Evolutionary conservation across 2,329 filamentous ascomycete species (phyloP), one percentile per base, ranked within the genome.

Genomic region (Xylaria multiplex): DNA sequence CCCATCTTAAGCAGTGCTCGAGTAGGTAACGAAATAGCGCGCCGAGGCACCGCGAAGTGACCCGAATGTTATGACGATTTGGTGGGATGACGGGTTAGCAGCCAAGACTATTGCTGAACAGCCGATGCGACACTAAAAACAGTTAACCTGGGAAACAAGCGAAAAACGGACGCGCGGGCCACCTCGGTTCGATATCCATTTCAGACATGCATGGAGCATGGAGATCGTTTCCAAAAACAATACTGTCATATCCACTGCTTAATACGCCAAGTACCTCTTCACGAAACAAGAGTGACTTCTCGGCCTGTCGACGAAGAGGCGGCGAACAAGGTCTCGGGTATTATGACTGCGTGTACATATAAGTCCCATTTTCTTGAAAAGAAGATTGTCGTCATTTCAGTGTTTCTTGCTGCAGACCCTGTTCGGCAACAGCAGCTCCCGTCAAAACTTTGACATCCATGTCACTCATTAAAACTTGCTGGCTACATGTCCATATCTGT

Each of bases 91-190:
- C 24, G 45, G 24, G 45, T 24, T 48, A 54, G 42, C 35, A 37
- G 35, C 35, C 35, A 9, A 37, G 35, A 37, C 8, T 13, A 40
- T 13, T 40, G 11, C 37, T 40, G 37, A 14, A 8, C 11, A 40
- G 52, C 22, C 35, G 35, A 54, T 54, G 9, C 8, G 32, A 53
- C 32, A 6, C 30, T 9, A 22, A 24, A 53, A 53, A 53, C 50
- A 40, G 30, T 19, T 52, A 22, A 14, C 19, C 42, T 11, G 27
- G 40, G 27, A 27, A 27, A 27, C 27, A 27, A 9, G 35, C 35
- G 40, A 57, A 52, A 61, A 59, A 57, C 57, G 46, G 35, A 46
- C 57, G 35, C 62, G 22, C 50, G 58, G 56, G 45, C 56, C 62
- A 65, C 43, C n/a, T 30, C 13, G 7, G 48, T 24, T 6, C 27